phyloP scores from a whole-genome alignment of 1,284 basidiomycete species.

The Heterobasidion annosum region DNA sequence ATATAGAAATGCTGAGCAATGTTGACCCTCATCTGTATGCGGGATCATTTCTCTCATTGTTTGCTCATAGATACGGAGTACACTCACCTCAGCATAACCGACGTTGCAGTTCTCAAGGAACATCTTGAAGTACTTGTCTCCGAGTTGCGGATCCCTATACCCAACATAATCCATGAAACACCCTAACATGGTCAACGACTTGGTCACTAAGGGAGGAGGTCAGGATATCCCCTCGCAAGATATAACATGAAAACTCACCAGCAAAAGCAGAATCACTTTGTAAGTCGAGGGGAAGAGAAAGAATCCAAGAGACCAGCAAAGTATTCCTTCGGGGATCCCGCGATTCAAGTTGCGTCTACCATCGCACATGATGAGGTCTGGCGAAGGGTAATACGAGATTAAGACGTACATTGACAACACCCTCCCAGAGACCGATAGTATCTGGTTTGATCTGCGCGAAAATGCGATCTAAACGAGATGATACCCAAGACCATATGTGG shows the following conservation, averaged over 20 bases:
- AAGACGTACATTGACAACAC: conserved; percentile 44
- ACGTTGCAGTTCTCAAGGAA: conserved; percentile 75
- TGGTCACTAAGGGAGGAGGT: conserved; percentile 44
- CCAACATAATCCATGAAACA: conserved; percentile 53
- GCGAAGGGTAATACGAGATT: not conserved
- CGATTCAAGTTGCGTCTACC: conserved; percentile 54
- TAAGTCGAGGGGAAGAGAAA: conserved; percentile 73
- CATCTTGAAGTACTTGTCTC: conserved; percentile 60
- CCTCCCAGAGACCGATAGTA: conserved; percentile 70
- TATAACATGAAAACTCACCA: conserved; percentile 34
- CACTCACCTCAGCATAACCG: conserved; percentile 72
- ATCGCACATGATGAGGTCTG: not conserved
- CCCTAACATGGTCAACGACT: conserved; percentile 52
- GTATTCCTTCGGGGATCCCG: conserved; percentile 84
- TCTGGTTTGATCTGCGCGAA: conserved; percentile 80
- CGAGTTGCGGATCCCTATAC: conserved; percentile 54
- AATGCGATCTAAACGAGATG: conserved; percentile 59
- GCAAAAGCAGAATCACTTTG: conserved; percentile 70
- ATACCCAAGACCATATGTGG: conserved; percentile 78
- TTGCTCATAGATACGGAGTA: not conserved
- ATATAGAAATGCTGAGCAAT: conserved; percentile 64
- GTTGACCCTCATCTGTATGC: conserved; percentile 54
- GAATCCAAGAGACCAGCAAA: conserved; percentile 74
- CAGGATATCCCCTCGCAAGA: not conserved
- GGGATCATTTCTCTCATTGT: not conserved